Conservation (phyloP, 164 flowering plant species). For the Dillenia suffruticosa region DNA sequence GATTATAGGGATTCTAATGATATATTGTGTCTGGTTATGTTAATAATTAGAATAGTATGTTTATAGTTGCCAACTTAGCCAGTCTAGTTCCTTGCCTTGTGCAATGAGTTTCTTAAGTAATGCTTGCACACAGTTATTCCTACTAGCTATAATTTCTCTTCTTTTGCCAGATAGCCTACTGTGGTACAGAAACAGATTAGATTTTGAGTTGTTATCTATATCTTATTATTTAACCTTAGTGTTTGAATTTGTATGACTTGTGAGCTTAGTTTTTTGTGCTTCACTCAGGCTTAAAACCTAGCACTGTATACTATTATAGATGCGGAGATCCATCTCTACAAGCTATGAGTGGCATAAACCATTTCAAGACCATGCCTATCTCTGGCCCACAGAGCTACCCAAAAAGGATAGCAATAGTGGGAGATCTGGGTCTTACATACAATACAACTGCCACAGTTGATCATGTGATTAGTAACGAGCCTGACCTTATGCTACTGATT, state of each 20-base stretch:
- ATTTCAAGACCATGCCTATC: conserved; percentile 76
- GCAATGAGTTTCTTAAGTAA: too few species aligned
- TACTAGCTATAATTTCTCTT: too few species aligned
- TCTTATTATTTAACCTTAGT: background rate
- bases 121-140: too few species aligned
- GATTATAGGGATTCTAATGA: too few species aligned
- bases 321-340: conserved; percentile 87
- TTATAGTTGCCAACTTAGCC: too few species aligned
- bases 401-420: conserved; percentile 64
- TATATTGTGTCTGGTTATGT: too few species aligned
- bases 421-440: conserved; percentile 92
- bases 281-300: conserved; percentile 62
- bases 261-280: background rate
- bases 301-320: conserved; percentile 54
- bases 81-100: too few species aligned
- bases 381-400: conserved; percentile 70
- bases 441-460: conserved; percentile 71
- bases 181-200: too few species aligned
- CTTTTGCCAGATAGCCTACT: background rate
- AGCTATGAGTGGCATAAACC: conserved; percentile 59
- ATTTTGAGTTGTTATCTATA: background rate
- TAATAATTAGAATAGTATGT: too few species aligned
- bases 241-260: background rate
- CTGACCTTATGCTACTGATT: conserved; percentile 72
- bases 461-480: conserved; percentile 64